Conservation (phyloP, 345 rosid species). For the Lagerstroemia speciosa region DNA sequence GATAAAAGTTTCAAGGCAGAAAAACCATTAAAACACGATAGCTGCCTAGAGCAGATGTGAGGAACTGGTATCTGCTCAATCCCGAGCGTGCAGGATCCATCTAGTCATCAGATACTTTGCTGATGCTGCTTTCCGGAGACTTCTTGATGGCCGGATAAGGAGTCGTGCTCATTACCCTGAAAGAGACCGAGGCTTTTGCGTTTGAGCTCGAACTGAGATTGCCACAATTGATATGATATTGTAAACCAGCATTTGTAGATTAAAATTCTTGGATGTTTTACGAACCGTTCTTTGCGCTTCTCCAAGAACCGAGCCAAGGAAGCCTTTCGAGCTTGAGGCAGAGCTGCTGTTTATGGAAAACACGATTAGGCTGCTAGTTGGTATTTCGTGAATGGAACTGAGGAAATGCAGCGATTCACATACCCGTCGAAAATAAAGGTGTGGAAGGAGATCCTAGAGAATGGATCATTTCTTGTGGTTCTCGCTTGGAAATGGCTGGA, state of each 20-base stretch:
- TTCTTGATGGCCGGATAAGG: slow-evolving; percentile 44
- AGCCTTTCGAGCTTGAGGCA: slow-evolving; percentile 92
- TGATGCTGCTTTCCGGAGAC: slow-evolving; percentile 25
- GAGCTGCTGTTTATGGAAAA: slow-evolving; percentile 15
- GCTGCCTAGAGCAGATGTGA: background rate
- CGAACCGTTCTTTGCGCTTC: slow-evolving; percentile 90
- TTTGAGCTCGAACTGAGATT: background rate
- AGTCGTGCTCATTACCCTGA: slow-evolving; percentile 45
- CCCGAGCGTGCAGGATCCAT: background rate
- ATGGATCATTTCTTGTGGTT: slow-evolving; percentile 16
- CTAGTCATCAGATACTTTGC: background rate
- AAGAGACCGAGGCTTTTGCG: background rate
- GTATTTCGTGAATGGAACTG: background rate
- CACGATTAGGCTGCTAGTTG: background rate
- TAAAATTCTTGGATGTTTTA: background rate
- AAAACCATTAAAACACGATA: background rate
- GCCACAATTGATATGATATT: background rate
- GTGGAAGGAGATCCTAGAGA: slow-evolving; percentile 4
- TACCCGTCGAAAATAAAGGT: slow-evolving; percentile 2
- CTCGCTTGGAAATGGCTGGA: slow-evolving; percentile 24
- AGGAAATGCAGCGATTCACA: background rate
- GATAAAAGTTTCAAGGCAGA: background rate
- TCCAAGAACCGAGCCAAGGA: slow-evolving; percentile 93
- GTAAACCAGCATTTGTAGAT: background rate
- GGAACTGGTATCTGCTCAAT: background rate